phyloP scores from a whole-genome alignment of 2,329 filamentous ascomycete genomes.

The Colletotrichum eremochloae region DNA sequence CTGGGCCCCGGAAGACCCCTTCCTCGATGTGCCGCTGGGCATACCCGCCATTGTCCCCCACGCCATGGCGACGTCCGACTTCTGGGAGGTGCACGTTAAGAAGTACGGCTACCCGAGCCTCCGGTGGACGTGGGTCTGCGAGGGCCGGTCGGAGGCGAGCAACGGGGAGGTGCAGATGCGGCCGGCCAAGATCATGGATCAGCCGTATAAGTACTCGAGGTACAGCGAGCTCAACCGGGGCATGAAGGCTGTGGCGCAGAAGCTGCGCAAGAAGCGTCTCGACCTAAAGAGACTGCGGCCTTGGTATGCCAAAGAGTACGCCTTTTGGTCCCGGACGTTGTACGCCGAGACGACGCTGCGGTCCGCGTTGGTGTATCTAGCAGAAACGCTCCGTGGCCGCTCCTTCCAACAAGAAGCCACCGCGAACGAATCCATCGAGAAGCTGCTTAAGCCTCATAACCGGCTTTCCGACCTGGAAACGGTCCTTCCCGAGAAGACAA shows the following conservation, averaged over 20 bases:
- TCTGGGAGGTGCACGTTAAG: conserved; percentile 1
- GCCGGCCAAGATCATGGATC: neutral
- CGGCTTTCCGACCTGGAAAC: neutral
- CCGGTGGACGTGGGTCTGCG: neutral
- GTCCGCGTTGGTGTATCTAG: neutral
- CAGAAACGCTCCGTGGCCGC: rapidly evolving
- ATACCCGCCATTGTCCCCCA: neutral
- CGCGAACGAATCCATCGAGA: neutral
- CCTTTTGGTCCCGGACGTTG: conserved; percentile 8
- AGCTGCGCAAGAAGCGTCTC: neutral
- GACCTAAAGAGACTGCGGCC: conserved; percentile 9
- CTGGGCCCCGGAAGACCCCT: conserved; percentile 14
- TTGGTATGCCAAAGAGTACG: conserved; percentile 12
- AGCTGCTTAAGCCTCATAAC: neutral
- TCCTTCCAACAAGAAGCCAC: neutral
- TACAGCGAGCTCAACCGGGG: neutral
- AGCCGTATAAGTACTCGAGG: neutral
- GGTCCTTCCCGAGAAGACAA: neutral
- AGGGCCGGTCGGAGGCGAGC: neutral
- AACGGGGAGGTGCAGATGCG: neutral
- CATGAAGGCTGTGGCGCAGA: neutral
- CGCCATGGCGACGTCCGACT: conserved; percentile 8
- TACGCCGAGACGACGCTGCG: conserved; percentile 9
- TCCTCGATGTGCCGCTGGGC: neutral
- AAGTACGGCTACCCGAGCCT: conserved; percentile 17